These are phyloP conservation scores for Yarrowia divulgata DNA, from an alignment of 805 yeast species.

Conservation along the genomic window DNA sequence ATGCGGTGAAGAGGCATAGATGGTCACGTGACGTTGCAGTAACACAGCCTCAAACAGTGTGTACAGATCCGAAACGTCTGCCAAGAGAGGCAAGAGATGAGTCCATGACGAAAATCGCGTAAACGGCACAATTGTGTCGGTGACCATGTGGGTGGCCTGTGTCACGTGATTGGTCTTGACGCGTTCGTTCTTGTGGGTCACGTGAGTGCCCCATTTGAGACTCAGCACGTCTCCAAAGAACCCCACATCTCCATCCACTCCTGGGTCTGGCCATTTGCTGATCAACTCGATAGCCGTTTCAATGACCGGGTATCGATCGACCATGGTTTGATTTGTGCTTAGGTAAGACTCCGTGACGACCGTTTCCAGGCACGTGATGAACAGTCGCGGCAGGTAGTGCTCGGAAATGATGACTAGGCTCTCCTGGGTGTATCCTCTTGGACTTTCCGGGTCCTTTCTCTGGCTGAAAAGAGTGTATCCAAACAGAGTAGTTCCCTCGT, in stretches of 20 bases:
- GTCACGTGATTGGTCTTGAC: slow-evolving; percentile 6
- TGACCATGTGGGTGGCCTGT: background rate
- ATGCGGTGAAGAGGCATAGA: slow-evolving; percentile 44
- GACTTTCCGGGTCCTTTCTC: slow-evolving; percentile 40
- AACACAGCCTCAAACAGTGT: slow-evolving; percentile 44
- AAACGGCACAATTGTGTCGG: slow-evolving; percentile 1
- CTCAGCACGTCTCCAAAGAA: slow-evolving; percentile 13
- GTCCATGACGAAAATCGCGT: slow-evolving; percentile 29
- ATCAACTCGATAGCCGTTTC: slow-evolving; percentile 45
- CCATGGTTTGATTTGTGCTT: slow-evolving; percentile 40
- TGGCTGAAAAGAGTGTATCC: slow-evolving; percentile 45
- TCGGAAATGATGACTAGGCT: slow-evolving; percentile 44
- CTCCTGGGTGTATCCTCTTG: slow-evolving; percentile 46
- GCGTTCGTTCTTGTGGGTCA: background rate
- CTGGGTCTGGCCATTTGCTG: slow-evolving; percentile 45
- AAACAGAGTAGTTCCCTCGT: slow-evolving; percentile 36
- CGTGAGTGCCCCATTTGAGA: slow-evolving; percentile 16
- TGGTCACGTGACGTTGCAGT: slow-evolving; percentile 42
- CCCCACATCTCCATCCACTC: slow-evolving; percentile 31
- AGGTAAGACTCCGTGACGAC: slow-evolving; percentile 40
- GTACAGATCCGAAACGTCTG: slow-evolving; percentile 43
- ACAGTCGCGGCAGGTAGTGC: slow-evolving; percentile 43
- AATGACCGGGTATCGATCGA: slow-evolving; percentile 43
- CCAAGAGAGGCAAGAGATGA: slow-evolving; percentile 10
- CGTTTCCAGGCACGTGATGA: slow-evolving; percentile 42